These are phyloP conservation scores for Kuraishia molischiana DNA, from an alignment of 805 yeast species.

Conservation along the genomic window DNA sequence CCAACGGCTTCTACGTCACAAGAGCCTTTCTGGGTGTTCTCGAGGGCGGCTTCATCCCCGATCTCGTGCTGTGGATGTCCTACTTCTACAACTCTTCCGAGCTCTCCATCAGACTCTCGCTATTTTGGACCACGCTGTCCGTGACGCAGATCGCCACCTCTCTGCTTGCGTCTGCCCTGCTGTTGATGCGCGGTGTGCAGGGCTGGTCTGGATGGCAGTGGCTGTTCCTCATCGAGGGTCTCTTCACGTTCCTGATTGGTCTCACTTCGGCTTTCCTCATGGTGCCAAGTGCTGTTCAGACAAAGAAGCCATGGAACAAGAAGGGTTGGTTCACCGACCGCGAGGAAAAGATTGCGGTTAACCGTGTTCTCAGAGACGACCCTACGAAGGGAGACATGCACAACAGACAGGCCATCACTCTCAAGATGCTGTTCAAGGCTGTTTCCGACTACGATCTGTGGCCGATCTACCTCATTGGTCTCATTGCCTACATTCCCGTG, in stretches of 20 bases:
- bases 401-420: conserved; percentile 37
- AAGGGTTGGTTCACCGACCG: conserved; percentile 33
- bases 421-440: conserved; percentile 25
- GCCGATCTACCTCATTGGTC: conserved; percentile 37
- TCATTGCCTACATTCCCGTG: conserved; percentile 25
- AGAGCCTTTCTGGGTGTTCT: conserved; percentile 43
- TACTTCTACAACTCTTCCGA: conserved; percentile 56
- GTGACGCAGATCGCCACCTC: conserved; percentile 35
- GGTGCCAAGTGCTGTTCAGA: conserved; percentile 48
- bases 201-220: conserved; percentile 26
- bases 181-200: conserved; percentile 20
- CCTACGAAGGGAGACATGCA: conserved; percentile 46
- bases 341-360: conserved; percentile 29
- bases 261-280: conserved; percentile 32
- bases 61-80: conserved; percentile 50
- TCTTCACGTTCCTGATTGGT: conserved; percentile 27
- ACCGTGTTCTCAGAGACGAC: conserved; percentile 30
- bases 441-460: conserved; percentile 37
- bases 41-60: conserved; percentile 70
- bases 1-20: conserved; percentile 33
- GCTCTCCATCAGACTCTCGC: conserved; percentile 45
- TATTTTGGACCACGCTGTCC: conserved; percentile 50
- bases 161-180: conserved; percentile 36
- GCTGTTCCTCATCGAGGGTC: conserved; percentile 24
- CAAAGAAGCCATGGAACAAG: conserved; percentile 37